Evolutionary conservation across 805 yeast species (phyloP).

Genomic region (Yamadazyma phyllophila): DNA sequence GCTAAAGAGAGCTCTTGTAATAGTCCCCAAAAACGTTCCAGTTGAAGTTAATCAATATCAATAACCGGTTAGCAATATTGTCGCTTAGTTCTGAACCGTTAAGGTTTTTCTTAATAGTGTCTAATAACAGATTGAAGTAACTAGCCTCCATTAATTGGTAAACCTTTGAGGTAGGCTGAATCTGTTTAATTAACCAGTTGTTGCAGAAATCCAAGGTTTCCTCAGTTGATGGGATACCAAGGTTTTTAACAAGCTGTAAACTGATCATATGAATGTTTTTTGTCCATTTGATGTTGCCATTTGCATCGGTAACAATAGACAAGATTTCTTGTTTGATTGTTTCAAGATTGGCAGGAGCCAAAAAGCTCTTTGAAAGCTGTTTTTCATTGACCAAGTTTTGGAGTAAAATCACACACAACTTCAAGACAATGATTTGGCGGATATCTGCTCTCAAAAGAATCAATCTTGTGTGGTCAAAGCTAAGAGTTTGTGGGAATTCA

Average conservation of each 20-base stretch:
- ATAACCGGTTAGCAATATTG: slow-evolving; percentile 56
- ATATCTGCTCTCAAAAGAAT: slow-evolving; percentile 80
- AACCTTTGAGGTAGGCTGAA: slow-evolving; percentile 77
- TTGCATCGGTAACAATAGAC: slow-evolving; percentile 79
- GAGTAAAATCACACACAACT: slow-evolving; percentile 68
- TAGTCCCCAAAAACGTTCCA: slow-evolving; percentile 79
- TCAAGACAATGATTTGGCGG: slow-evolving; percentile 77
- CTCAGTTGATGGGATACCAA: slow-evolving; percentile 11
- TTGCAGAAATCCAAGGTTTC: slow-evolving; percentile 50
- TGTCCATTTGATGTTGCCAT: slow-evolving; percentile 89
- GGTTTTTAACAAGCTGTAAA: slow-evolving; percentile 57
- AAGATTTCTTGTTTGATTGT: slow-evolving; percentile 67
- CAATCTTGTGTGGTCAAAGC: slow-evolving; percentile 80
- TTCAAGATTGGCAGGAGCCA: slow-evolving; percentile 36
- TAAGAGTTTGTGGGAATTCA: slow-evolving; percentile 79
- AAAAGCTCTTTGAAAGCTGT: slow-evolving; percentile 21
- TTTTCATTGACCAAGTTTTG: slow-evolving; percentile 57
- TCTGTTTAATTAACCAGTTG: slow-evolving; percentile 80
- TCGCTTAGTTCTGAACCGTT: slow-evolving; percentile 20
- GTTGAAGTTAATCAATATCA: slow-evolving; percentile 71
- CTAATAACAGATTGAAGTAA: slow-evolving; percentile 50
- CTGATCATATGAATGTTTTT: slow-evolving; percentile 72
- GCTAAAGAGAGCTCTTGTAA: slow-evolving; percentile 32
- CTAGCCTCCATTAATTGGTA: slow-evolving; percentile 73
- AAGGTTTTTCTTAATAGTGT: slow-evolving; percentile 2